Evolutionary conservation across 805 yeast species (phyloP).

Genomic region (Pichia cabralensis): DNA sequence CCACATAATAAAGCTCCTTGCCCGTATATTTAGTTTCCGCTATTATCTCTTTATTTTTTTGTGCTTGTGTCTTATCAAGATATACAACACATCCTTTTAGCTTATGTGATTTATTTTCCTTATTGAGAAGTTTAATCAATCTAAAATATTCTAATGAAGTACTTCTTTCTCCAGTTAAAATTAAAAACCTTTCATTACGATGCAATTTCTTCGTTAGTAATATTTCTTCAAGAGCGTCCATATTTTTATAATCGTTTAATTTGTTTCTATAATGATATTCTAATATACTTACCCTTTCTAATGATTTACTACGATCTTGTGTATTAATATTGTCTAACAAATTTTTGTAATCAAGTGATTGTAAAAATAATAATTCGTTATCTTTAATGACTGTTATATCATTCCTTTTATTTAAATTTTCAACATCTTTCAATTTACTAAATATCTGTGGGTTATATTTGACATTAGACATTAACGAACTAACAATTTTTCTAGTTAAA

Average conservation of each 20-base stretch:
- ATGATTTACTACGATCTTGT: not conserved
- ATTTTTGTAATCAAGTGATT: conserved; percentile 10
- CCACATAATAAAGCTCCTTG: conserved; percentile 13
- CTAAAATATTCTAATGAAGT: conserved; percentile 19
- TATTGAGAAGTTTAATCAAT: conserved; percentile 13
- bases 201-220: conserved; percentile 3
- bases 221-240: conserved; percentile 9
- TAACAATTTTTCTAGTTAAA: conserved; percentile 7
- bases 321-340: conserved; percentile 5
- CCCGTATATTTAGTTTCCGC: conserved; percentile 7
- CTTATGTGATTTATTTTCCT: conserved; percentile 1
- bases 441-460: conserved; percentile 6
- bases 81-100: conserved; percentile 17
- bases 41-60: not conserved
- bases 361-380: conserved; percentile 15
- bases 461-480: conserved; percentile 3
- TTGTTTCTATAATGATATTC: conserved; percentile 14
- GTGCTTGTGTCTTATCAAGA: conserved; percentile 7
- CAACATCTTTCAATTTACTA: conserved; percentile 8
- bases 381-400: conserved; percentile 16
- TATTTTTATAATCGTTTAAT: conserved; percentile 13
- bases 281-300: conserved; percentile 4
- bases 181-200: conserved; percentile 11
- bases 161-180: conserved; percentile 17
- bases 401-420: conserved; percentile 14